Percentiles rank a stretch among this genome's conserved stretches.
These are phyloP conservation scores for Phytophthora pisi DNA, from an alignment of 352 stramenopile species.

Conservation along the genomic window DNA sequence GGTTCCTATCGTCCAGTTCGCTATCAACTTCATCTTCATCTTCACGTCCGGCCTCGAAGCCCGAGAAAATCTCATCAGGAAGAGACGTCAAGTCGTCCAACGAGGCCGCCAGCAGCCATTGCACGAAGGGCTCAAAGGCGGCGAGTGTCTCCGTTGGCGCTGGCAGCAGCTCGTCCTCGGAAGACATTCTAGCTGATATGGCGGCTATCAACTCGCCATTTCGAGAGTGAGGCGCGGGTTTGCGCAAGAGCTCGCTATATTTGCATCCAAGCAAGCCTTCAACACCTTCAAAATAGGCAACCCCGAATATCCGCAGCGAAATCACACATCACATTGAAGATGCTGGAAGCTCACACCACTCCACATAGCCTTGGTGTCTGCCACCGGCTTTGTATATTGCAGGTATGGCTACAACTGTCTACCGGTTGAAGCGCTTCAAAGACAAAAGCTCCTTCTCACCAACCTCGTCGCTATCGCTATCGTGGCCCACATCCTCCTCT, in stretches of 20 bases:
- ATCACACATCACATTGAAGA: not conserved
- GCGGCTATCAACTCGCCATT: constrained; percentile 10
- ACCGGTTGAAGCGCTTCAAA: constrained; percentile 30
- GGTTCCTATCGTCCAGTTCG: not conserved
- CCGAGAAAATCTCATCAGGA: constrained; percentile 20
- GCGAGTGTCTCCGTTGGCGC: constrained; percentile 45
- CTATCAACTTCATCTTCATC: not conserved
- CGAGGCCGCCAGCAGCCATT: constrained; percentile 55
- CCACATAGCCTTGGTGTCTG: constrained; percentile 1
- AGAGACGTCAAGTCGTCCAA: constrained; percentile 51
- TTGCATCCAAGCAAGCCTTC: constrained; percentile 9
- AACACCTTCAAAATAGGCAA: constrained; percentile 22
- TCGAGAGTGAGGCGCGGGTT: constrained; percentile 6
- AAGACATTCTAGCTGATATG: constrained; percentile 26
- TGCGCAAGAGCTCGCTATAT: constrained; percentile 20
- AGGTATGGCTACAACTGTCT: constrained; percentile 28
- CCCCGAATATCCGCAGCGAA: not conserved
- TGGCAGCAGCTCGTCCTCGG: constrained; percentile 23
- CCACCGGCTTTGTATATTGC: constrained; percentile 23
- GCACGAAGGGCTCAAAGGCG: constrained; percentile 62
- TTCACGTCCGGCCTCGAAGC: not conserved
- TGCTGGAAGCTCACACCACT: not conserved
- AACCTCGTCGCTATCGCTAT: constrained; percentile 37
- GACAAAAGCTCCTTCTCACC: constrained; percentile 20
- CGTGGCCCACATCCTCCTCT: constrained; percentile 28